Conservation (phyloP, 345 rosid genomes). For the Eucalyptus curtisii region DNA sequence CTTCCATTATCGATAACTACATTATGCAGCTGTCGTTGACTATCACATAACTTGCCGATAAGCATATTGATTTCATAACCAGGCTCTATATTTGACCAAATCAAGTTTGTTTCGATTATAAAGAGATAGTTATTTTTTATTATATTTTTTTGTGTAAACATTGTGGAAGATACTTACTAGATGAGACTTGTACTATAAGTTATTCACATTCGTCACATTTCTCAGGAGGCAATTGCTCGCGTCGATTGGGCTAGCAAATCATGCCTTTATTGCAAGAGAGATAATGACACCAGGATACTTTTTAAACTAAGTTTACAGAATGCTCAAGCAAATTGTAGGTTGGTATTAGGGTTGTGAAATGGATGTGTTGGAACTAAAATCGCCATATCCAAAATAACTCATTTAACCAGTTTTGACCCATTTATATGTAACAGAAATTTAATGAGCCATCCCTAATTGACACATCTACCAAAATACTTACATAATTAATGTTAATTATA, state of each 20-base stretch:
- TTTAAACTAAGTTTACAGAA: neutral
- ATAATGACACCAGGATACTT: neutral
- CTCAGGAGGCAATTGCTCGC: neutral
- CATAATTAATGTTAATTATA: no score
- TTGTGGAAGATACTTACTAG: neutral
- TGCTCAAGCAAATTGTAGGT: neutral
- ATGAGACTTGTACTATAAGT: neutral
- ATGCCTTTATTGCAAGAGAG: neutral
- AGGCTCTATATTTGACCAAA: neutral
- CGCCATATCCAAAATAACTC: neutral
- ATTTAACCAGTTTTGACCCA: neutral
- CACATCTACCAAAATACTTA: neutral
- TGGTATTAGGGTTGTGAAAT: no score
- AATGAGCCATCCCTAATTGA: neutral
- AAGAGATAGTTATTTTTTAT: neutral
- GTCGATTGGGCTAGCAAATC: neutral
- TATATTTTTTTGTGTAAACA: neutral
- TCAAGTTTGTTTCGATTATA: neutral
- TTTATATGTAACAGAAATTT: no score
- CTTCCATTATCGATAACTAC: neutral
- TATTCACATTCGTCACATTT: neutral
- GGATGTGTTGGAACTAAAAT: neutral
- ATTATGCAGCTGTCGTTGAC: accelerated
- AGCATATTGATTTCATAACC: neutral
- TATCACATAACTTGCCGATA: neutral